Evolutionary conservation across 2,329 filamentous ascomycete species (phyloP), one percentile per base, ranked within the genome.

Genomic region (Plenodomus tracheiphilus): DNA sequence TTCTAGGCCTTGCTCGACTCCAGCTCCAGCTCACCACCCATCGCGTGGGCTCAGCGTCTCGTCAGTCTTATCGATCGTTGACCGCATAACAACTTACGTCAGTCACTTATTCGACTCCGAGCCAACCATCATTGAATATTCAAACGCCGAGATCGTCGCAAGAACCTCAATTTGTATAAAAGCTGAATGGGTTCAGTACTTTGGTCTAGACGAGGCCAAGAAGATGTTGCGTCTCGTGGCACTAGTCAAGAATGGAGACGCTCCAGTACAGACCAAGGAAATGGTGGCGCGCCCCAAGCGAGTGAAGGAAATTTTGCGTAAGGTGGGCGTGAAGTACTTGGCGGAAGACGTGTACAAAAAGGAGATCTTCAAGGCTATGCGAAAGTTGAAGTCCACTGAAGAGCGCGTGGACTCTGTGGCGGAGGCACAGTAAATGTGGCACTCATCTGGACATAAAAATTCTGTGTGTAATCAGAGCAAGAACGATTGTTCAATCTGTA

Each of bases 281-380:
- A 45, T 56, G 2, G 28, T n/a, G 0, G 55, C 53, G 10, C 54
- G 37, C 19, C 46, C 41, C 3, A 52, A 50, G 42, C 39, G 55
- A 3, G 39, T 54, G 0, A 39, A 41, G 2, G 41, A 56, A 4
- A 46, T 58, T 0, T 15, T 50, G 21, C 22, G 20, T 11, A 39
- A 37, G 2, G 11, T 1, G 2, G 42, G 43, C 3, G 37, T 43
- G 15, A 18, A 10, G 15, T 19, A 18, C 10, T 9, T 40, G 15
- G 30, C 40, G 0, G 55, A 58, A 15, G 44, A 54, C 1, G 5
- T 32, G 3, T 54, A 56, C 41, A 10, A 16, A 10, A 34, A 18
- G 4, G 36, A 56, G 17, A 54, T 56, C 10, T 32, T 32, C 28
- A 32, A 32, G 11, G 4, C 6, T 15, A 32, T 32, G 28, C 28